Evolutionary conservation across 106 monocot genomes (phyloP), one percentile per base, ranked within the genome.

Genomic region (Allium cepa): DNA sequence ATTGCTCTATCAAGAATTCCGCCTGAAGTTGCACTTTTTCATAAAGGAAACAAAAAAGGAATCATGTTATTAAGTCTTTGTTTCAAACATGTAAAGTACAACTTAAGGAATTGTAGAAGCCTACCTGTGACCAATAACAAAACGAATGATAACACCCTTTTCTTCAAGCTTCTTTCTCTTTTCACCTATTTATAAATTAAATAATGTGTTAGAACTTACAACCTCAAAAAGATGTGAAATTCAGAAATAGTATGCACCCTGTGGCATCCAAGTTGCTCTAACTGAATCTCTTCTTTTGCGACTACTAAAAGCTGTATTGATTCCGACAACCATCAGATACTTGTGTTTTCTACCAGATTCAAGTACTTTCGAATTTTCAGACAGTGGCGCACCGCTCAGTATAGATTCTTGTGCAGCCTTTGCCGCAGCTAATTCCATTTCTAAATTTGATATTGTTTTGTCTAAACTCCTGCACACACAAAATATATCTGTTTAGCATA

Each of bases 231-330:
- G 27, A 59, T 57, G 12, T 4, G 60, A 36, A 9, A 2, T 64
- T 50, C 3, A 56, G 11, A 26, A 53, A 26, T 12, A 62, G 15
- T 71, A 64, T 14, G 46, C 49, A 95, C 94, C 94, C 80, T 88
- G 85, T 57, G 91, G 94, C 88, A 95, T 83, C 94, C 94, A 95
- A 47, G 94, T 91, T 60, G 77, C 64, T 62, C 94, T 77, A 83
- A 95, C 79, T 22, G 94, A 91, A 81, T 95, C 94, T 79, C 94
- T 80, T 73, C 94, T 53, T 70, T 91, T 95, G 46, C 94, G 91
- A 74, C 94, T 95, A 67, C 85, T 95, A 76, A 95, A 95, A 56
- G 94, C 94, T 67, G 94, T 95, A 70, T 95, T 95, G 15, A 95
- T 83, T 60, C 94, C 94, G 49, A 95, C 77, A 53, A 95, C 94